Base-by-base conservation (phyloP, 2,329 filamentous ascomycete genomes). In the Trematosphaeria pertusa region DNA sequence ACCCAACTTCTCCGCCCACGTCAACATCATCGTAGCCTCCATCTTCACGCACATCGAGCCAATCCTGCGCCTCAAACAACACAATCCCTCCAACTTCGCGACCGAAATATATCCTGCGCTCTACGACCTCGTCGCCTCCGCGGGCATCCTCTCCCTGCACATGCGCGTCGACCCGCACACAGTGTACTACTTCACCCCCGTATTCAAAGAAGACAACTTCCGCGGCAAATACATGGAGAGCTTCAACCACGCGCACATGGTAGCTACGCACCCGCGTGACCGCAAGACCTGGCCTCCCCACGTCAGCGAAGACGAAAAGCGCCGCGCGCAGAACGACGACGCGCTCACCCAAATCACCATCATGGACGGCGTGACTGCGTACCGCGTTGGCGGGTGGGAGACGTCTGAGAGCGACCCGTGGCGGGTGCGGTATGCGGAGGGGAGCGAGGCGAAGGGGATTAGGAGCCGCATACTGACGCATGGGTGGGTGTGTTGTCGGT, bases 311-410 rank as follows among this genome's bases (percentile, higher is more conserved):
- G 43, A 24, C 0, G 54, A 62, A 40, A 61, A 42, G 10, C 8
- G 12, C 8, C 46, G 58, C 8, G 52, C 50, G 3, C 11, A 32
- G 17, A 18, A 22, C 7, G 58, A 70, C 30, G 41, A 52, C 3
- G 22, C 52, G 0, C 26, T 69, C 2, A 55, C 51, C 1, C 50
- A 62, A 8, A 65, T 70, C 4, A 42, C 32, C 0, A 19, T 68
- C n/a, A 42, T 66, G 20, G 37, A 54, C 11, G 60, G 58, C 6
- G 8, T 67, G 0, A 56, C 52, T 4, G 61, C 59, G 33, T 71
- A 61, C 38, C 52, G 65, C 0, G 15, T 12, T 0, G 67, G 66
- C 0, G 65, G 68, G 1, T 69, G 65, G 61, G 65, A 68, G 35
- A 48, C 26, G 0, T 3, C n/a, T 5, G 10, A 34, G 0, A 50